These are phyloP conservation scores for Claviceps maximensis DNA, from an alignment of 2,329 filamentous ascomycete genomes.

Conservation along the genomic window DNA sequence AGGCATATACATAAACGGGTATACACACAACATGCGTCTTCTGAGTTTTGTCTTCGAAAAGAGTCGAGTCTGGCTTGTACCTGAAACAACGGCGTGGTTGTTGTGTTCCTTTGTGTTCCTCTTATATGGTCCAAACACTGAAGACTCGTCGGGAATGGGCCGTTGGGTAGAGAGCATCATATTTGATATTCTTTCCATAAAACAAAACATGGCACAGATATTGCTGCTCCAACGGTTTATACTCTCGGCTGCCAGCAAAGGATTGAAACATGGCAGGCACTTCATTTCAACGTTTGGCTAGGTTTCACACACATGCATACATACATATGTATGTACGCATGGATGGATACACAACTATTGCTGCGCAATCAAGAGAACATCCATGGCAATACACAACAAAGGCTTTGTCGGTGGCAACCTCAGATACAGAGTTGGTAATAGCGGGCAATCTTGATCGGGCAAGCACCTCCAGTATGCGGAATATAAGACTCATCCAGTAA, in stretches of 20 bases:
- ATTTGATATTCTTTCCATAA: neutral
- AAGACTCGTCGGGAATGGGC: neutral
- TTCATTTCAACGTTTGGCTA: neutral
- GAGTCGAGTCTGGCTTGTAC: neutral
- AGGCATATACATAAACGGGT: too few relatives aligned
- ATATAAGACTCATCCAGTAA: too few relatives aligned
- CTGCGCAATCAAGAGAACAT: neutral
- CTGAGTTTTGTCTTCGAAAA: neutral
- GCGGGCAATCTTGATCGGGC: too few relatives aligned
- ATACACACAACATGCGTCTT: neutral
- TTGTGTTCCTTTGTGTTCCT: too few relatives aligned
- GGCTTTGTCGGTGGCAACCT: neutral
- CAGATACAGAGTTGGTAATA: neutral
- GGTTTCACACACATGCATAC: neutral
- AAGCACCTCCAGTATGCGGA: too few relatives aligned
- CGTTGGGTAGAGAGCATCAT: neutral
- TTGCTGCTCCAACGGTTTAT: neutral
- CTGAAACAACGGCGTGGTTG: neutral
- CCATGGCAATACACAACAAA: neutral
- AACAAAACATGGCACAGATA: neutral
- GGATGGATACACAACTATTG: too few relatives aligned
- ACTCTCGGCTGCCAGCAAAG: neutral
- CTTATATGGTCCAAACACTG: too few relatives aligned
- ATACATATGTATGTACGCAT: too few relatives aligned
- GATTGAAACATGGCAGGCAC: neutral